Evolutionary conservation across 805 yeast species (phyloP).

Genomic region (Pichia insulana): DNA sequence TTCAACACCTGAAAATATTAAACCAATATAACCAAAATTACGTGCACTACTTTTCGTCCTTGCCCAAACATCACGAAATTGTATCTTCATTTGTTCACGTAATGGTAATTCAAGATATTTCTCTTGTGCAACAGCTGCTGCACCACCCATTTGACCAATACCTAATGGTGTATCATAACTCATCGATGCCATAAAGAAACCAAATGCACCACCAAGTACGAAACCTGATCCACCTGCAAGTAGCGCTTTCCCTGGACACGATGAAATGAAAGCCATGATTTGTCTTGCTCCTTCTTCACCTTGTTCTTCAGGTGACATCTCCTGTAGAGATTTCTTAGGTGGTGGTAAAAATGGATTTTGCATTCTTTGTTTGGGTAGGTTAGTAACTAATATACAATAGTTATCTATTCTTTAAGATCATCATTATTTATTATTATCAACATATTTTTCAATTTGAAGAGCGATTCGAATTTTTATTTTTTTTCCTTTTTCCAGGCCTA

Average conservation of each 20-base stretch:
- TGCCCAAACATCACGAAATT: constrained; percentile 85
- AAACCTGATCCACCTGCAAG: constrained; percentile 93
- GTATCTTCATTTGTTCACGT: constrained; percentile 85
- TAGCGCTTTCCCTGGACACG: constrained; percentile 91
- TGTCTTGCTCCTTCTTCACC: constrained; percentile 82
- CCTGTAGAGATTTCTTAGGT: constrained; percentile 43
- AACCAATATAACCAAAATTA: constrained; percentile 89
- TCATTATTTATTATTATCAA: too few species aligned
- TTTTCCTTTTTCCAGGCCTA: too few species aligned
- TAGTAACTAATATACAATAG: too few species aligned
- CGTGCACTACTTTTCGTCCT: constrained; percentile 86
- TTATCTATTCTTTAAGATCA: too few species aligned
- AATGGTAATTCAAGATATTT: constrained; percentile 59
- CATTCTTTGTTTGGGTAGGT: constrained; percentile 11
- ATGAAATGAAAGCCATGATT: constrained; percentile 77
- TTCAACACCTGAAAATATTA: constrained; percentile 86
- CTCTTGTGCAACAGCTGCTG: constrained; percentile 15
- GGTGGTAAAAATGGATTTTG: constrained; percentile 32
- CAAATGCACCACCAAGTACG: constrained; percentile 91
- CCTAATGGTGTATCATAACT: constrained; percentile 78
- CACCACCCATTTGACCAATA: constrained; percentile 21
- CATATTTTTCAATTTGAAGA: too few species aligned
- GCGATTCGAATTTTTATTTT: too few species aligned
- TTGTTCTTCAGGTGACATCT: constrained; percentile 86
- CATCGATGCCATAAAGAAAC: constrained; percentile 87